Base-by-base conservation (phyloP, 2,329 filamentous ascomycete genomes). In the Camillea tinctor region DNA sequence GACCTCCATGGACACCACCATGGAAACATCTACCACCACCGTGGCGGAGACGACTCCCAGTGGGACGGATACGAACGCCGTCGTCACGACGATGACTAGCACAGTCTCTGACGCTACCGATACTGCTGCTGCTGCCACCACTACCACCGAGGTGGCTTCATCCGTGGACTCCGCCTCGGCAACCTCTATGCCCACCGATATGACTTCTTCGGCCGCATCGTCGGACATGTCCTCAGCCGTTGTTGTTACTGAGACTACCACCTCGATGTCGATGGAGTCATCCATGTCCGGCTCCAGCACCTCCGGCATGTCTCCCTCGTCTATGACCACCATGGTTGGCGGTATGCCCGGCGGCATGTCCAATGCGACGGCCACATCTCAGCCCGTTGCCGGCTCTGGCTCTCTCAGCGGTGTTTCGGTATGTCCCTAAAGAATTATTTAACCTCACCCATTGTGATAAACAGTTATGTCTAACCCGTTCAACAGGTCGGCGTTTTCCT, bases 341-440 rank as follows among this genome's bases (percentile, higher is more conserved):
- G 60, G 54, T n/a, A 66, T 62, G 60, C 58, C 64, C 23, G 36
- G 36, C 17, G 36, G 36, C 6, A 62, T 57, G 59, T 30, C 62
- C 13, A 71, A 64, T 54, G 56, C 57, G 52, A 67, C 67, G 20
- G 23, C 59, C 21, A 60, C 62, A 20, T 57, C 55, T n/a, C 56
- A 60, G n/a, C 64, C 68, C 8, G 58, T 69, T 24, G 50, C 60
- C 8, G 68, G 63, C 44, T 58, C 60, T 24, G 61, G 58, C 13
- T 54, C 55, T 11, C 44, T 62, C 23, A 66, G 54, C 54, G 59
- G 62, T 36, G 58, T 69, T 64, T 72, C 68, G 54, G 70, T 72
- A 64, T 64, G 65, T 58, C 26, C 48, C 26, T 11, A 30, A 30
- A 7, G 8, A 9, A 9, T 7, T 4, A 4, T 30, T 30, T 30